Conservation (phyloP, 352 stramenopile genomes). For the Pythium monospermum region DNA sequence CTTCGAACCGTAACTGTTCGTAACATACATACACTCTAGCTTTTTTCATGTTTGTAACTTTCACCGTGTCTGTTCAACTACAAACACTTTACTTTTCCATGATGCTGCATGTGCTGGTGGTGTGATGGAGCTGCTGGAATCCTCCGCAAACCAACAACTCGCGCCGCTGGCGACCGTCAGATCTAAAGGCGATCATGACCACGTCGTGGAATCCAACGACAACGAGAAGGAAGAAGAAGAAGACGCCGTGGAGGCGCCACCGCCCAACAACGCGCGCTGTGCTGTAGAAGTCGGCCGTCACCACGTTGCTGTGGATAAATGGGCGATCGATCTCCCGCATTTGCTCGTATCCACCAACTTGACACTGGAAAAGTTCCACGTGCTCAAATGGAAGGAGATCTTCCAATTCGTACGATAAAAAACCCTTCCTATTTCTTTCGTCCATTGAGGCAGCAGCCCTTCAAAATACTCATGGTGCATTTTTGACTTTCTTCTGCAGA, state of each 20-base stretch:
- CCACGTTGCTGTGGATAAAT: too few relatives aligned
- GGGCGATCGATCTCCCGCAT: constrained; percentile 12
- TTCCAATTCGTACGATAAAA: too few relatives aligned
- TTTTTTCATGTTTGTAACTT: neutral
- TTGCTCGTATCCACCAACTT: constrained; percentile 30
- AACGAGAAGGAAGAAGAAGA: constrained; percentile 4
- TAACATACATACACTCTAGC: constrained; percentile 1
- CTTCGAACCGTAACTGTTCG: neutral
- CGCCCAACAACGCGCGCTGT: too few relatives aligned
- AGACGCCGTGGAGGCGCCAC: neutral
- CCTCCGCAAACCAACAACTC: neutral
- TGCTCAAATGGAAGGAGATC: constrained; percentile 60
- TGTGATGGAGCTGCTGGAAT: constrained; percentile 2
- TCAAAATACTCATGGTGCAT: neutral
- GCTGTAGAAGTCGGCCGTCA: too few relatives aligned
- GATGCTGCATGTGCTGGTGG: too few relatives aligned
- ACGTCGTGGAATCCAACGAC: neutral
- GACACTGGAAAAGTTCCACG: constrained; percentile 58
- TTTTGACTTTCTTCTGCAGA: constrained; percentile 12
- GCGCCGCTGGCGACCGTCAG: neutral
- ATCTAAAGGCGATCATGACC: too few relatives aligned
- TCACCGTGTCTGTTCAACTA: neutral
- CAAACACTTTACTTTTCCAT: too few relatives aligned
- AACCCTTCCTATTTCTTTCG: too few relatives aligned
- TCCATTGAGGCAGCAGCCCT: too few relatives aligned